Evolutionary conservation across 176 grass and related monocot species (phyloP).

Genomic region (Saccharum spontaneum): DNA sequence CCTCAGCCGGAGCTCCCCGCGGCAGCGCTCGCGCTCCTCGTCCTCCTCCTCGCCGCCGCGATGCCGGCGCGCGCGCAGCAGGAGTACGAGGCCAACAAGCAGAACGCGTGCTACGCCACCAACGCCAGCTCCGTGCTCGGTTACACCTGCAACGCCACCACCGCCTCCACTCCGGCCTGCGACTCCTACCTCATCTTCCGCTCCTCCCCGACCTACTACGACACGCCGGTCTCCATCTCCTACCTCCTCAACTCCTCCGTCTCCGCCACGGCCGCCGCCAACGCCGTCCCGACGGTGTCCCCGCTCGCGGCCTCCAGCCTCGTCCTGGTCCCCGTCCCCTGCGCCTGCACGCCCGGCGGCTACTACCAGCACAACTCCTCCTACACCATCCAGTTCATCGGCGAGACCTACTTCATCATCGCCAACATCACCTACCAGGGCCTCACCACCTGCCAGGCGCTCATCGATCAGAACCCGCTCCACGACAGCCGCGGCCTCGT

Average conservation of each 20-base stretch:
- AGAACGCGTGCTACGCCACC: slow-evolving; percentile 45
- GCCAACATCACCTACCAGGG: slow-evolving; percentile 87
- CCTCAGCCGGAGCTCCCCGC: not conserved
- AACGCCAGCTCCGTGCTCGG: slow-evolving; percentile 64
- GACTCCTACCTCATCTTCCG: slow-evolving; percentile 62
- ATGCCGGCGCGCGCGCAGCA: slow-evolving; percentile 54
- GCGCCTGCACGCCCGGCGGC: slow-evolving; percentile 47
- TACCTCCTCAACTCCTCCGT: slow-evolving; percentile 47
- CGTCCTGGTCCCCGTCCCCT: slow-evolving; percentile 54
- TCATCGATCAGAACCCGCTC: slow-evolving; percentile 70
- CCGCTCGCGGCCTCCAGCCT: slow-evolving; percentile 31
- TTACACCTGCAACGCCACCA: slow-evolving; percentile 66
- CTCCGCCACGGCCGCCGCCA: slow-evolving; percentile 22
- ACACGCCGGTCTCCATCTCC: slow-evolving; percentile 37
- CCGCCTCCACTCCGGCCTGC: slow-evolving; percentile 14
- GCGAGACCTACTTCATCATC: slow-evolving; percentile 64
- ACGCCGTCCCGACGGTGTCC: slow-evolving; percentile 24
- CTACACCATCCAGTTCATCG: slow-evolving; percentile 12
- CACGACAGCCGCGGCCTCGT: slow-evolving; percentile 28
- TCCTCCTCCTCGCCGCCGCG: not conserved
- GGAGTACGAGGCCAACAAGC: slow-evolving; percentile 53
- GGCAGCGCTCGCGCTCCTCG: slow-evolving; percentile 2
- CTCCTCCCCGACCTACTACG: slow-evolving; percentile 32
- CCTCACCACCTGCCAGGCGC: slow-evolving; percentile 79
- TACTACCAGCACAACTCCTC: slow-evolving; percentile 83